Evolutionary conservation across 306 rosid genomes (phyloP).

Genomic region (Citrullus amarus): DNA sequence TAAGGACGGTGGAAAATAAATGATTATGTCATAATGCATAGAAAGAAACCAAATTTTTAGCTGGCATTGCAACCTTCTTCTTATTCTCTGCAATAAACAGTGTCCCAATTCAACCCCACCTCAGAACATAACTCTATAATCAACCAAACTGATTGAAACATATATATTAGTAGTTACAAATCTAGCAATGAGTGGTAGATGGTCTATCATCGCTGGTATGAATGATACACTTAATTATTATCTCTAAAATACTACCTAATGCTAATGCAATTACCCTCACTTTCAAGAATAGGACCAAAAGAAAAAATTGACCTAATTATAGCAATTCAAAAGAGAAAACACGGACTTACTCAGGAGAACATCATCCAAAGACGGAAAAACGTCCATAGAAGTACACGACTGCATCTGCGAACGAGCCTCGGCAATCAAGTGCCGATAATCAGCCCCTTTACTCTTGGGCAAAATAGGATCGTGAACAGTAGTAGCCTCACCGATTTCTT

Average conservation of each 20-base stretch:
- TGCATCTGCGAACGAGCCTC: slow-evolving; percentile 55
- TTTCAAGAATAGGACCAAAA: neutral
- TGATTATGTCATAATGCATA: neutral
- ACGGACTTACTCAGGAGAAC: slow-evolving; percentile 35
- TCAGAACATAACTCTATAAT: neutral
- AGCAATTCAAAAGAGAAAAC: neutral
- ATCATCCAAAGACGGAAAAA: slow-evolving; percentile 36
- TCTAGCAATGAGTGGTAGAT: too few species aligned
- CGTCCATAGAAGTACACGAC: slow-evolving; percentile 18
- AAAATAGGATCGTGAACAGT: slow-evolving; percentile 27
- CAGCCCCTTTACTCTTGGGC: slow-evolving; percentile 76
- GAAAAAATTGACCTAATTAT: neutral
- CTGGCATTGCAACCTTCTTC: neutral
- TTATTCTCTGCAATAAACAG: neutral
- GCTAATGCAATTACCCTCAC: neutral
- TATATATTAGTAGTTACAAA: neutral
- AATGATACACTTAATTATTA: too few species aligned
- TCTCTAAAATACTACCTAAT: too few species aligned
- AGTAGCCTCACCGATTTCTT: slow-evolving; percentile 18
- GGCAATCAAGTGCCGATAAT: slow-evolving; percentile 44
- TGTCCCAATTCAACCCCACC: neutral
- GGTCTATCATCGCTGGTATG: too few species aligned
- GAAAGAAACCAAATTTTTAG: neutral
- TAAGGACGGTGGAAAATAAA: neutral
- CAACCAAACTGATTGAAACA: neutral